Evolutionary conservation across 495 filamentous ascomycete genomes (phyloP).

Genomic region (Aspergillus cavernicola): DNA sequence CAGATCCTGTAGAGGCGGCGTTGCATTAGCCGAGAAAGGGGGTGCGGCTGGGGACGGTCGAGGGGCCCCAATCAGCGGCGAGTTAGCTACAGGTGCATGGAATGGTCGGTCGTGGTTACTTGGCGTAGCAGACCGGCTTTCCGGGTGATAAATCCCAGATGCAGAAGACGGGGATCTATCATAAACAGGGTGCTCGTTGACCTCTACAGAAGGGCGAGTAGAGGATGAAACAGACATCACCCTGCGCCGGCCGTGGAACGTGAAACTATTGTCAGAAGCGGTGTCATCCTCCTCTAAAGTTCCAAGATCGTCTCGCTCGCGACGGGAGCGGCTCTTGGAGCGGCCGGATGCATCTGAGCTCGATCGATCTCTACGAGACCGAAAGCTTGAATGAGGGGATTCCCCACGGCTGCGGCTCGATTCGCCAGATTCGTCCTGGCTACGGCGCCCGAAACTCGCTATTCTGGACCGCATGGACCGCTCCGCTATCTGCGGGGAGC

Average conservation of each 20-base stretch:
- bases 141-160: conserved; percentile 44
- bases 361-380: conserved; percentile 54
- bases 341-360: conserved; percentile 57
- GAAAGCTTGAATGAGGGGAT: conserved; percentile 33
- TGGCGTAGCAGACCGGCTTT: conserved; percentile 43
- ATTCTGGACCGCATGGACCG: conserved; percentile 32
- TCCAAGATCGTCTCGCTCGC: conserved; percentile 43
- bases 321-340: conserved; percentile 53
- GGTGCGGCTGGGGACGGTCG: conserved; percentile 51
- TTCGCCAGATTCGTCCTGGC: conserved; percentile 39
- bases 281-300: conserved; percentile 34
- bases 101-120: conserved; percentile 41
- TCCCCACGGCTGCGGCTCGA: conserved; percentile 38
- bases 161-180: conserved; percentile 42
- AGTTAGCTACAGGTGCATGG: conserved; percentile 27
- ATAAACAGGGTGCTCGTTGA: conserved; percentile 23
- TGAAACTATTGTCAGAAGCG: conserved; percentile 27
- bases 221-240: conserved; percentile 30
- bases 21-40: conserved; percentile 55
- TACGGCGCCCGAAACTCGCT: conserved; percentile 31
- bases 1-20: conserved; percentile 48
- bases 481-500: conserved; percentile 39
- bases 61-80: conserved; percentile 46
- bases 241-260: conserved; percentile 21
- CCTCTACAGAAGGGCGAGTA: conserved; percentile 40